Conservation (phyloP, 2,329 filamentous ascomycete species). For the Alternaria infectoria region DNA sequence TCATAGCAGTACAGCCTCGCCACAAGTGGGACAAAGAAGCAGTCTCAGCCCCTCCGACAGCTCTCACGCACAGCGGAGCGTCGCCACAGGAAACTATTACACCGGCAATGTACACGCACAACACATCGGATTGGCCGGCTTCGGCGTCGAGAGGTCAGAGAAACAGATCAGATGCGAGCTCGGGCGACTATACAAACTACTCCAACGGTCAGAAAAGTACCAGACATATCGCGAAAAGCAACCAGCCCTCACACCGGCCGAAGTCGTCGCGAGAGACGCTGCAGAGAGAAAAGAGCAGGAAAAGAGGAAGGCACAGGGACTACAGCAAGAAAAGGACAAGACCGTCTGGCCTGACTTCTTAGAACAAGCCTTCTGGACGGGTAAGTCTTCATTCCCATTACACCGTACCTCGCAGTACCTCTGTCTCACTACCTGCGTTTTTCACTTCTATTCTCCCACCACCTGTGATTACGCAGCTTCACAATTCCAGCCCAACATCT, state of each 20-base stretch:
- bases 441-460: neutral
- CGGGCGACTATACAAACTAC: conserved; percentile 35
- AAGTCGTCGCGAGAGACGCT: conserved; percentile 30
- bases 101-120: conserved; percentile 33
- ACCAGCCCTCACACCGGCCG: conserved; percentile 25
- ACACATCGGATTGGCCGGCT: conserved; percentile 25
- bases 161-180: conserved; percentile 37
- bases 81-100: conserved; percentile 30
- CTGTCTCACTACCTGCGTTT: neutral
- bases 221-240: conserved; percentile 55
- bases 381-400: conserved; percentile 35
- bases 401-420: neutral
- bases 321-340: conserved; percentile 45
- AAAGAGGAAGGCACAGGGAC: conserved; percentile 19
- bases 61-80: conserved; percentile 24
- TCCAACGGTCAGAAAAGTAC: conserved; percentile 50
- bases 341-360: conserved; percentile 55
- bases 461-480: neutral
- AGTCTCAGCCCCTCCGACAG: conserved; percentile 39
- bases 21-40: conserved; percentile 39
- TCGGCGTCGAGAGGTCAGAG: conserved; percentile 33
- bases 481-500: neutral
- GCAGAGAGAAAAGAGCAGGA: conserved; percentile 21
- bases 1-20: conserved; percentile 16
- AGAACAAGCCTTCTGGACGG: conserved; percentile 57